A percentile compares a stretch with the other conserved stretches of the same genome.
Conservation (phyloP, 805 yeast species). For the Peterozyma xylosa region DNA sequence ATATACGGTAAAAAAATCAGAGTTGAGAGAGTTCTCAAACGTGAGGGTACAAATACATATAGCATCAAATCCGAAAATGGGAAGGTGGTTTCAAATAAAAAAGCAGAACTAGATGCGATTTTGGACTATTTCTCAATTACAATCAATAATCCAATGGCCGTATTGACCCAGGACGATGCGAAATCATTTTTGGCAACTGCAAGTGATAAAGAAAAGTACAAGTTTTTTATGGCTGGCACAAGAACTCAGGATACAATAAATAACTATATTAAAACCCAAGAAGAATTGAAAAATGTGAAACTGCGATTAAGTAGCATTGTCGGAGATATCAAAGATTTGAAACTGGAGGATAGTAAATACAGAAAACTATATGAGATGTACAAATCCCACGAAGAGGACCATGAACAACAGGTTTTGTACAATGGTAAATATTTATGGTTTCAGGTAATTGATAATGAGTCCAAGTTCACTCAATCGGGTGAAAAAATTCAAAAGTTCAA, state of each 20-base stretch:
- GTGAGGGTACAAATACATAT: conserved; percentile 47
- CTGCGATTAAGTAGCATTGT: conserved; percentile 30
- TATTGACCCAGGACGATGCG: conserved; percentile 91
- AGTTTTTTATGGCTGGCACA: conserved; percentile 75
- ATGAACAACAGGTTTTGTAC: conserved; percentile 27
- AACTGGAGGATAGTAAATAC: conserved; percentile 21
- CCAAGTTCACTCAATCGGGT: conserved; percentile 15
- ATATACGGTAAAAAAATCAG: conserved; percentile 62
- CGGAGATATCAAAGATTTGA: conserved; percentile 29
- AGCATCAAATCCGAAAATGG: conserved; percentile 45
- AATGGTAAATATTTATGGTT: conserved; percentile 46
- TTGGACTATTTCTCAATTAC: conserved; percentile 67
- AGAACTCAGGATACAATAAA: conserved; percentile 57
- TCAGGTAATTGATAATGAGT: conserved; percentile 24
- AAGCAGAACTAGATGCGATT: conserved; percentile 59
- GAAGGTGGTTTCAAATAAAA: conserved; percentile 49
- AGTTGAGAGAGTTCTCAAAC: conserved; percentile 58
- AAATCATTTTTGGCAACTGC: conserved; percentile 79
- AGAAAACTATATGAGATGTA: conserved; percentile 23
- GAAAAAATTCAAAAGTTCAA: conserved; percentile 7
- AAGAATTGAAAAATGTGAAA: conserved; percentile 26
- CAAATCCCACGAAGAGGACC: conserved; percentile 30
- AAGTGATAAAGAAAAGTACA: conserved; percentile 63
- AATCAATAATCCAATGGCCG: conserved; percentile 86
- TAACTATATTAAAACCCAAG: conserved; percentile 36